Evolutionary conservation across 352 stramenopile genomes (phyloP), one percentile per base, ranked within the genome.

Genomic region (Globisporangium barbulae): DNA sequence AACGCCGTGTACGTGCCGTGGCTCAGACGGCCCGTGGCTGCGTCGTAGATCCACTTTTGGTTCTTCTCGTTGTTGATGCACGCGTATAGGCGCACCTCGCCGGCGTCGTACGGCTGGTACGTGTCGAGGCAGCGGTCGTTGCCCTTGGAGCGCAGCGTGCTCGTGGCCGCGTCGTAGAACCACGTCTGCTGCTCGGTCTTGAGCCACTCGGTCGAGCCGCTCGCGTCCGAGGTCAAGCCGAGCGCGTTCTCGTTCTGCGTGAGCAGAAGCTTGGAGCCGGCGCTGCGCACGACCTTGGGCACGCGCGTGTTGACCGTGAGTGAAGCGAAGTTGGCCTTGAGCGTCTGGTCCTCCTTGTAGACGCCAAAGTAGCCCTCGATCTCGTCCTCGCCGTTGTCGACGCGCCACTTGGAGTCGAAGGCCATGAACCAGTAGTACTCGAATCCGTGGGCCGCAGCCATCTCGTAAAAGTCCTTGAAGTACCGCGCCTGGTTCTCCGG

Each of bases 391-490:
- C 73, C 70, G 52, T 87, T 79, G 10, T 55, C 58, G 31, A 79
- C 67, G 39, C 78, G 79, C 78, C 78, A 93, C 39, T 74, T 58
- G 15, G 79, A 83, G 68, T 94, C 85, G 42, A 90, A 88, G 17
- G 79, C 78, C 28, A 76, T 67, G 56, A 89, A 94, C 76, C 78
- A 94, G 72, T 85, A 94, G 75, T 90, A 91, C 19, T 79, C 64
- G 19, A 91, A 65, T 45, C 78, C 62, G 64, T 79, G 70, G 9
- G 73, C 65, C 17, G 61, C 62, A 19, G 79, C 83, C 69, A 86
- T 66, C 13, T 73, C 70, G 68, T 84, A 85, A 62, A 90, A 92
- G 71, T 94, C 73, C 5, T 71, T 65, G 62, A 90, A 91, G 64
- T 83, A 92, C 63, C 82, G 79, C 58, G 68, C 76, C 60, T 91